Evolutionary conservation across 2,329 filamentous ascomycete genomes (phyloP).

Genomic region (Rasamsonia emersonii): DNA sequence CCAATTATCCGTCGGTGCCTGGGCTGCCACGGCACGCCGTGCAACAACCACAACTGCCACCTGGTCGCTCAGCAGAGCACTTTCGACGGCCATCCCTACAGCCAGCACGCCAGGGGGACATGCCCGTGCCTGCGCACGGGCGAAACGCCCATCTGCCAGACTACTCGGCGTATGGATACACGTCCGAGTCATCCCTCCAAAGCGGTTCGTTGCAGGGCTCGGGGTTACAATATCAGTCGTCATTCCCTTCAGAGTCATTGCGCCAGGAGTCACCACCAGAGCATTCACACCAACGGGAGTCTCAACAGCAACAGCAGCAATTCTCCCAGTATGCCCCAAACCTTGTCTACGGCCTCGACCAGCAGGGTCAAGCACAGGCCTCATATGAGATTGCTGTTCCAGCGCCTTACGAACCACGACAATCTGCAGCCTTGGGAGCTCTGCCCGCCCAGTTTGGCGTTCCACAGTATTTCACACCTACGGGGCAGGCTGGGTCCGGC

Average conservation of each 20-base stretch:
- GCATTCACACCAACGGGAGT: slow-evolving; percentile 46
- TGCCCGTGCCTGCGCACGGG: slow-evolving; percentile 25
- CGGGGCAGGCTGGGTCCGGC: slow-evolving; percentile 55
- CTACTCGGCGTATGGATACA: slow-evolving; percentile 45
- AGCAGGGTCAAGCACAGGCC: slow-evolving; percentile 51
- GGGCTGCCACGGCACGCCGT: slow-evolving; percentile 42
- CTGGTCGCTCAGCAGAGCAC: slow-evolving; percentile 39
- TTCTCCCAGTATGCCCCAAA: slow-evolving; percentile 51
- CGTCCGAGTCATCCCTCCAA: slow-evolving; percentile 45
- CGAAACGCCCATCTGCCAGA: slow-evolving; percentile 27
- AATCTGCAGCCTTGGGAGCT: slow-evolving; percentile 69
- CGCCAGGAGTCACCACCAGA: slow-evolving; percentile 26
- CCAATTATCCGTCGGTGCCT: slow-evolving; percentile 47
- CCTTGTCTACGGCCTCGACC: slow-evolving; percentile 73
- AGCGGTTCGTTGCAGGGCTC: slow-evolving; percentile 38
- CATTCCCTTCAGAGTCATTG: slow-evolving; percentile 48
- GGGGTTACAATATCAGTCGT: slow-evolving; percentile 58
- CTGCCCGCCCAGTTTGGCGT: slow-evolving; percentile 59
- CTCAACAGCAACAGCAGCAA: slow-evolving; percentile 27
- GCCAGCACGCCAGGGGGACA: slow-evolving; percentile 25
- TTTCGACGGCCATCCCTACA: slow-evolving; percentile 25
- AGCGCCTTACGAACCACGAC: slow-evolving; percentile 70
- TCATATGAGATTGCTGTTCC: slow-evolving; percentile 67
- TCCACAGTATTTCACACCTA: slow-evolving; percentile 64
- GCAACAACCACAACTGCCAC: slow-evolving; percentile 33